Evolutionary conservation across 2,329 filamentous ascomycete species (phyloP).

Genomic region (Ceratocystis alfenasii): DNA sequence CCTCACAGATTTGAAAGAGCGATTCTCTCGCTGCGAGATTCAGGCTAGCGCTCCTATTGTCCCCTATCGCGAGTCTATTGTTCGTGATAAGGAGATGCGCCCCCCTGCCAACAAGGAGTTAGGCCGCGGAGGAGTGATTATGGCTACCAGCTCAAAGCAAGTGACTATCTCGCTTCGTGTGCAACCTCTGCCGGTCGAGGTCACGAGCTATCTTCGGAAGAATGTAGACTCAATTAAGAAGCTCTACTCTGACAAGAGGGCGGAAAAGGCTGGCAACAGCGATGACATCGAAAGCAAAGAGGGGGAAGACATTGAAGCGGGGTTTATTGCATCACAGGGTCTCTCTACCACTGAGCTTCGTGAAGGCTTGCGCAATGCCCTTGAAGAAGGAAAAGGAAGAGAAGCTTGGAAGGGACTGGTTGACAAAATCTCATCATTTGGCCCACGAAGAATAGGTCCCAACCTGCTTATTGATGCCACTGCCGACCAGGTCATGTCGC

Average conservation of each 20-base stretch:
- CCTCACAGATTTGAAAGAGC: slow-evolving; percentile 79
- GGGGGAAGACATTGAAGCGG: slow-evolving; percentile 39
- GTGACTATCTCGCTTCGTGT: slow-evolving; percentile 66
- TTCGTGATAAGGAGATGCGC: slow-evolving; percentile 82
- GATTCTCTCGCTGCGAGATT: slow-evolving; percentile 88
- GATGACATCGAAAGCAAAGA: slow-evolving; percentile 29
- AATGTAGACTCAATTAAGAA: slow-evolving; percentile 67
- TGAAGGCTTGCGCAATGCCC: slow-evolving; percentile 52
- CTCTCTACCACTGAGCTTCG: slow-evolving; percentile 68
- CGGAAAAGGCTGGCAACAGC: slow-evolving; percentile 32
- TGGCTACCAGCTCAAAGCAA: slow-evolving; percentile 73
- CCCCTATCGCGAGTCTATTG: slow-evolving; percentile 86
- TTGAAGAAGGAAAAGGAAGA: slow-evolving; percentile 59
- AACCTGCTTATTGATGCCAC: slow-evolving; percentile 83
- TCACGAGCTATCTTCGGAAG: slow-evolving; percentile 76
- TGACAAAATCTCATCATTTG: slow-evolving; percentile 79
- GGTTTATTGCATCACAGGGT: slow-evolving; percentile 46
- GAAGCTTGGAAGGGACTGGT: slow-evolving; percentile 68
- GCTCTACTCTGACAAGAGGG: slow-evolving; percentile 60
- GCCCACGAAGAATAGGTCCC: slow-evolving; percentile 70
- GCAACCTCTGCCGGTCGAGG: slow-evolving; percentile 60
- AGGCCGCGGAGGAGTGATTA: slow-evolving; percentile 67
- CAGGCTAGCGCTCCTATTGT: slow-evolving; percentile 91
- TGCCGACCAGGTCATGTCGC: slow-evolving; percentile 55
- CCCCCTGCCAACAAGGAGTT: slow-evolving; percentile 74